phyloP scores from a whole-genome alignment of 805 yeast species.

The Dipodascus geniculatus region DNA sequence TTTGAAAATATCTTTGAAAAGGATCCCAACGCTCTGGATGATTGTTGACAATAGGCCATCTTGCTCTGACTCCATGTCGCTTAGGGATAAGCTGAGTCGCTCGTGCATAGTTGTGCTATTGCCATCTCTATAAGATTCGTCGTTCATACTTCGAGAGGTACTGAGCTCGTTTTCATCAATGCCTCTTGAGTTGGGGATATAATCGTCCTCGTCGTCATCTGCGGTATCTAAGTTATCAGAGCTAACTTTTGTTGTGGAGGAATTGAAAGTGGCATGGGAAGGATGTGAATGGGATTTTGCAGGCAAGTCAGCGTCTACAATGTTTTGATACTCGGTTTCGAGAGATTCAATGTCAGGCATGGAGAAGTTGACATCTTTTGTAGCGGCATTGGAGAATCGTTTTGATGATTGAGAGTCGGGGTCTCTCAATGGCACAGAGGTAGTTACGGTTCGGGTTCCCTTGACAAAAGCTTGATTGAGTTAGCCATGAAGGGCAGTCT shows the following conservation, averaged over 20 bases:
- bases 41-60: neutral
- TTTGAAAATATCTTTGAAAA: neutral
- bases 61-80: constrained; percentile 3
- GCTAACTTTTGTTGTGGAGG: neutral
- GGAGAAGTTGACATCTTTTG: neutral
- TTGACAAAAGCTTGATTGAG: neutral
- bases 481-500: no score
- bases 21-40: neutral
- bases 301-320: neutral
- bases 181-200: constrained; percentile 2
- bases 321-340: neutral
- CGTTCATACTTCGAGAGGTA: neutral
- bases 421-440: neutral
- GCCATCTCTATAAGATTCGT: constrained; percentile 3
- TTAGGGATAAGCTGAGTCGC: neutral
- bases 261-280: neutral
- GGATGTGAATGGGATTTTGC: neutral
- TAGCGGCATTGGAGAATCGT: neutral
- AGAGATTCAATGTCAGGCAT: neutral
- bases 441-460: neutral
- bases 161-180: constrained; percentile 6
- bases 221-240: neutral
- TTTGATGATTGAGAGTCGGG: neutral
- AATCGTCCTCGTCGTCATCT: constrained; percentile 3
- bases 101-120: neutral